A percentile compares a stretch with the other conserved stretches of the same genome.
These are phyloP conservation scores for Oxyria digyna DNA, from an alignment of 148 eudicot species.

Conservation along the genomic window DNA sequence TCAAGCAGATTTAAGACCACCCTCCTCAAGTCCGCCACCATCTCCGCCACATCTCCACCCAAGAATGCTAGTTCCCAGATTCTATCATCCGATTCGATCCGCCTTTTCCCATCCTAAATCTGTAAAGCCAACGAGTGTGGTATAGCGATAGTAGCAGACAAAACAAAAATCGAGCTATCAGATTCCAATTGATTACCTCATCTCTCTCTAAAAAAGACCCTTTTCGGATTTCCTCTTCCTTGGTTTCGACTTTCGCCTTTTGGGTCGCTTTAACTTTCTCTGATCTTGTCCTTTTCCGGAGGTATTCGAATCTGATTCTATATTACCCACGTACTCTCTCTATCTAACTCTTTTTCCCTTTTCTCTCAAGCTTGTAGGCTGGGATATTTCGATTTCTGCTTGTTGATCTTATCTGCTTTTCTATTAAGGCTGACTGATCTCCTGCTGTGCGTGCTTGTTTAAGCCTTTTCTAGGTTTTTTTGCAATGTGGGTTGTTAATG, in stretches of 20 bases:
- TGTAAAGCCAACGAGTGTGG: neutral
- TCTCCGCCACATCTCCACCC: conserved; percentile 6
- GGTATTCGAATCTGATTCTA: neutral
- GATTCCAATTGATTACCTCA: conserved; percentile 1
- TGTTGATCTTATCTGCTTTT: neutral
- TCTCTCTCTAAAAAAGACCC: neutral
- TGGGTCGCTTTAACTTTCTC: neutral
- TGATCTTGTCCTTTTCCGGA: neutral
- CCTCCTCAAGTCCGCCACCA: conserved; percentile 1
- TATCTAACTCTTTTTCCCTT: neutral
- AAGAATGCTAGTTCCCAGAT: neutral
- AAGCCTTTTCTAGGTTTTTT: neutral
- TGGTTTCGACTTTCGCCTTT: neutral
- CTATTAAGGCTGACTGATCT: neutral
- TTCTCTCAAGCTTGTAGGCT: neutral
- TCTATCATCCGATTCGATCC: neutral
- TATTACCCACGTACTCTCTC: neutral
- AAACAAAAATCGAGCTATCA: neutral
- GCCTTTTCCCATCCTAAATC: neutral
- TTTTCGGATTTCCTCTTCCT: neutral
- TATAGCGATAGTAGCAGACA: neutral
- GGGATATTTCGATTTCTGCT: neutral
- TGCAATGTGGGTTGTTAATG: conserved; percentile 4
- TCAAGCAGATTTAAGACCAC: neutral
- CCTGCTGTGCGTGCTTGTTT: neutral